Base-by-base conservation (phyloP, 2,329 filamentous ascomycete genomes). In the Ramichloridium luteum region DNA sequence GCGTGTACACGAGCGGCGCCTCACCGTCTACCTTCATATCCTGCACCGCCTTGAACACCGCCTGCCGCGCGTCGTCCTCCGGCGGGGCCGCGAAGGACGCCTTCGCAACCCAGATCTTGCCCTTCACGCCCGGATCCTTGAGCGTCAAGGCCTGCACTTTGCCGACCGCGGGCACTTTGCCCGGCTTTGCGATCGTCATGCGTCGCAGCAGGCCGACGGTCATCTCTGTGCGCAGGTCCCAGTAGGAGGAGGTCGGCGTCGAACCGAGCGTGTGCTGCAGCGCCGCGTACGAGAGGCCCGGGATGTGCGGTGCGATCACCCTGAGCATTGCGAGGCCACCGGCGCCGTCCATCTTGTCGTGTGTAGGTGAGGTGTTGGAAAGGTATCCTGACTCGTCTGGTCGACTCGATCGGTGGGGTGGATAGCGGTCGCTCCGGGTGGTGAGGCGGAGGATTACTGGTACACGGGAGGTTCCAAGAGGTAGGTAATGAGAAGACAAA, bases 21-120 rank as follows among this genome's bases (percentile, higher is more conserved):
- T 59, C 55, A n/a, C n/a, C n/a, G n/a, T n/a, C n/a, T n/a, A n/a
- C n/a, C 30, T 61, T 62, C 53, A 80, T 52, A 1, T 61, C 62
- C 14, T 72, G 61, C 27, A 85, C 71, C 3, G 68, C 69, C 16
- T 58, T 57, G 40, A 74, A 59, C 8, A 36, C 33, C 34, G 37
- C 36, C 16, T 39, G 38, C 15, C 34, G 32, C 10, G 41, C 59
- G 27, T 69, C 46, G 50, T 66, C 65, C 1, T 70, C 62, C 6
- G 30, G 38, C 0, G 77, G 79, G 2, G 60, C 59, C 0, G 73
- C 70, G 11, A 83, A 60, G 1, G 68, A 70, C 25, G 80, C 76
- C 33, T 73, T 79, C 46, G 76, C 77, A 14, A 93, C 67, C 86
- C 86, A 94, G 42, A 90, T 74, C 27, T 70, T 72, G 3, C 84